A percentile compares a stretch with the other conserved stretches of the same genome.
These are phyloP conservation scores for Cryptococcus sp. DNA, from an alignment of 1,284 basidiomycete species.

Conservation along the genomic window DNA sequence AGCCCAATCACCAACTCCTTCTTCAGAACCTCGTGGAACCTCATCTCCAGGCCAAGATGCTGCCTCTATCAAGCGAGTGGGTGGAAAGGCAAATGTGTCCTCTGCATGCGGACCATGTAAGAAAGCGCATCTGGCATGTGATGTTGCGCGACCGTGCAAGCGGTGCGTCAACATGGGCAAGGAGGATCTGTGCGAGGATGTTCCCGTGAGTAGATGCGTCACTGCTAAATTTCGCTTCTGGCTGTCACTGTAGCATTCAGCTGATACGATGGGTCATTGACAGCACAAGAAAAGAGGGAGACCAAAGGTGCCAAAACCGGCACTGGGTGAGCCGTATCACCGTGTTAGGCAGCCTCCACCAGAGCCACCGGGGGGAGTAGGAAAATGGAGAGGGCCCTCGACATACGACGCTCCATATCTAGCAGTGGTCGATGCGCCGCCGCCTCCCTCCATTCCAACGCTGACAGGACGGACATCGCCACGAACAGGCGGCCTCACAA, in stretches of 20 bases:
- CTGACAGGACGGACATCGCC: neutral
- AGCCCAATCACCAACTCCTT: slow-evolving; percentile 7
- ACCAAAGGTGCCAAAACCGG: slow-evolving; percentile 43
- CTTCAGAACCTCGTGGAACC: slow-evolving; percentile 10
- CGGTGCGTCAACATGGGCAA: slow-evolving; percentile 49
- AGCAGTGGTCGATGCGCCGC: slow-evolving; percentile 7
- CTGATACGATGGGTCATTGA: neutral
- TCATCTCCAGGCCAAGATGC: slow-evolving; percentile 15
- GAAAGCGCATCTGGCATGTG: slow-evolving; percentile 48
- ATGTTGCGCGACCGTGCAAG: slow-evolving; percentile 47
- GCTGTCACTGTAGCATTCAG: too few relatives aligned
- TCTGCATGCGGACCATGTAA: slow-evolving; percentile 50
- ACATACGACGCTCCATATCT: slow-evolving; percentile 27
- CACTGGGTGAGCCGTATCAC: slow-evolving; percentile 35
- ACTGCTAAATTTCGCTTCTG: neutral
- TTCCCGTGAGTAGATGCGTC: slow-evolving; percentile 39
- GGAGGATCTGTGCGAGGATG: slow-evolving; percentile 48
- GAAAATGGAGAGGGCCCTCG: slow-evolving; percentile 32
- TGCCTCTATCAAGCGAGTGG: slow-evolving; percentile 16
- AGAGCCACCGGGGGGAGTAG: slow-evolving; percentile 9
- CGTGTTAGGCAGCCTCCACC: slow-evolving; percentile 13
- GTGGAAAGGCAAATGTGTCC: slow-evolving; percentile 28
- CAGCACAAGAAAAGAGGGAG: slow-evolving; percentile 51
- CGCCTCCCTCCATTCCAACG: slow-evolving; percentile 3
- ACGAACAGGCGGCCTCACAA: slow-evolving; percentile 7